These are phyloP conservation scores for Infundibulicybe gibba DNA, from an alignment of 768 basidiomycete genomes.

Conservation along the genomic window DNA sequence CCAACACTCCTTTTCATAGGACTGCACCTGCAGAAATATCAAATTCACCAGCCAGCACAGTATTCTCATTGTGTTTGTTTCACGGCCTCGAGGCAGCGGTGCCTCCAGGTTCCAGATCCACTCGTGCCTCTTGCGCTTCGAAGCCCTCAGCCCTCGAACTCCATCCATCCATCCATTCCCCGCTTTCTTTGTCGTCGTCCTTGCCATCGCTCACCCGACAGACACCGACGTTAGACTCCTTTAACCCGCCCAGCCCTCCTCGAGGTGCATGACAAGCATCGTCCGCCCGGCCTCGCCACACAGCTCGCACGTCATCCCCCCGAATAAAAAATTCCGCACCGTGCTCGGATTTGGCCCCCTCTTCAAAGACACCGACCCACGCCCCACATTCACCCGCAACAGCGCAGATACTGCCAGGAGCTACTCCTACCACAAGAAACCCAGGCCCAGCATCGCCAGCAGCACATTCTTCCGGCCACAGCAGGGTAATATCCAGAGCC, in stretches of 20 bases:
- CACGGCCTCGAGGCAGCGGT: too few relatives aligned
- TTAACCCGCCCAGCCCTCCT: not conserved
- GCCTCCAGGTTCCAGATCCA: not conserved
- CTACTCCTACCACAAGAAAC: conserved; percentile 30
- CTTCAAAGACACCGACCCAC: conserved; percentile 26
- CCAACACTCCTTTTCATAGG: too few relatives aligned
- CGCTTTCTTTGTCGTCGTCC: not conserved
- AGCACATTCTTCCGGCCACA: conserved; percentile 37
- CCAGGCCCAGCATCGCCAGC: conserved; percentile 33
- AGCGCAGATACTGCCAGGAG: conserved; percentile 42
- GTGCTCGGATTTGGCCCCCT: conserved; percentile 40
- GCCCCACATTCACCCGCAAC: conserved; percentile 21
- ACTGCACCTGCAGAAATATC: too few relatives aligned
- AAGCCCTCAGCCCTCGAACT: conserved; percentile 12
- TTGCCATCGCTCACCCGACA: conserved; percentile 1
- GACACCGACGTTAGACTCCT: not conserved
- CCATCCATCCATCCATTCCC: conserved; percentile 1
- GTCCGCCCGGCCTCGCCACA: conserved; percentile 11
- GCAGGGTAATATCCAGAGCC: conserved; percentile 24
- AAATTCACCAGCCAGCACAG: too few relatives aligned
- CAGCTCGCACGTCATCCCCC: conserved; percentile 14
- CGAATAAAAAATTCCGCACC: conserved; percentile 45
- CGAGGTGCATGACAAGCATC: conserved; percentile 4
- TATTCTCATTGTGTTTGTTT: too few relatives aligned
- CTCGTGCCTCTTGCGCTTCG: conserved; percentile 14